A percentile compares a stretch with the other conserved stretches of the same genome.
These are phyloP conservation scores for Waitea zeae DNA, from an alignment of 1,284 basidiomycete species.

Conservation along the genomic window DNA sequence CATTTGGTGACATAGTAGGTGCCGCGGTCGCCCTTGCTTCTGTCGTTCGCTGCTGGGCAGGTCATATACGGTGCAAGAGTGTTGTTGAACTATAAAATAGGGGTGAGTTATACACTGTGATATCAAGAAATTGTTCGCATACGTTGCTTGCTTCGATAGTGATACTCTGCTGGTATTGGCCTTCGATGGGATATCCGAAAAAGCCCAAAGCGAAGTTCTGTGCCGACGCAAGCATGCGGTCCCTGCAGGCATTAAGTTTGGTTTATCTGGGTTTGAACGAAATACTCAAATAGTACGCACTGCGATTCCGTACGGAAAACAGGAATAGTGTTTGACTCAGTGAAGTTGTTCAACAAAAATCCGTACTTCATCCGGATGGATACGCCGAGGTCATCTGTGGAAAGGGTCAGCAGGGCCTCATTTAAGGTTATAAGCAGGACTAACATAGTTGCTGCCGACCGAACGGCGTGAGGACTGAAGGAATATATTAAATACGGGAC, in stretches of 20 bases:
- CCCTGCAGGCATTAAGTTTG: constrained; percentile 20
- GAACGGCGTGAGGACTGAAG: constrained; percentile 70
- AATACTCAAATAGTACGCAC: constrained; percentile 22
- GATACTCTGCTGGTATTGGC: constrained; percentile 67
- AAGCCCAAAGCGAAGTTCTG: constrained; percentile 78
- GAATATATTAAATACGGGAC: too few species aligned
- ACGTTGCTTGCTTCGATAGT: constrained; percentile 72
- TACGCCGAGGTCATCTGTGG: constrained; percentile 52
- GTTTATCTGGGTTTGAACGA: too few species aligned
- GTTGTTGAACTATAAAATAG: constrained; percentile 48
- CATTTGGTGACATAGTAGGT: constrained; percentile 40
- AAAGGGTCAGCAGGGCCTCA: too few species aligned
- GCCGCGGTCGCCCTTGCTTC: constrained; percentile 35
- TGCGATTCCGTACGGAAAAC: constrained; percentile 83
- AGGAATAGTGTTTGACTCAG: constrained; percentile 47
- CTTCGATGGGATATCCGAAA: constrained; percentile 68
- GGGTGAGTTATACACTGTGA: too few species aligned
- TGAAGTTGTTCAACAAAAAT: constrained; percentile 66
- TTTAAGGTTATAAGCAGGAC: too few species aligned
- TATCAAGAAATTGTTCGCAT: too few species aligned
- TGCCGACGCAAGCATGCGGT: constrained; percentile 73
- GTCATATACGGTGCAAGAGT: constrained; percentile 63
- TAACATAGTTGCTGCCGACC: constrained; percentile 63
- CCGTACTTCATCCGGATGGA: constrained; percentile 69
- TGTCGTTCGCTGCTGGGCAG: constrained; percentile 40